Evolutionary conservation across 345 rosid species (phyloP), one percentile per base, ranked within the genome.

Genomic region (Hirschfeldia incana): DNA sequence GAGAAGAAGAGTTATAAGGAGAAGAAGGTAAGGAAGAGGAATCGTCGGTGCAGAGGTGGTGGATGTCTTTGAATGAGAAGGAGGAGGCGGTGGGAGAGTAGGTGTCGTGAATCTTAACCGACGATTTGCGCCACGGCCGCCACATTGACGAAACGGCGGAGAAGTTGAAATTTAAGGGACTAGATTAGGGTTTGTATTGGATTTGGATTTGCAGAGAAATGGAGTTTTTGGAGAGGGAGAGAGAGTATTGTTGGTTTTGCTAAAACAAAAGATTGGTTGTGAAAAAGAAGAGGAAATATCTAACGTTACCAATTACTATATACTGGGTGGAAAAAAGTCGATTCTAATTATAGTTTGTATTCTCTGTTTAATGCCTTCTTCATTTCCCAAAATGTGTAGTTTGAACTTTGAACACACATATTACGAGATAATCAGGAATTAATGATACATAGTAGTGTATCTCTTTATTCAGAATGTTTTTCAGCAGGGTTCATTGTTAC

Each of bases 81-180:
- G 88, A 86, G 75, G 87, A 83, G 2, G 39, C 55, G 42, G 85
- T 30, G 21, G 85, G 79, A 33, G 84, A 70, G 16, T 70, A 74
- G 0, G 80, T 70, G 70, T 80, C 83, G 83, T 78, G 87, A 84
- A 85, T 80, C 78, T 80, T 82, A 39, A 85, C 85, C 63, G 89
- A 74, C 63, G 98, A 79, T 86, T 88, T 88, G 33, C 82, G 82
- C 91, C 94, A 84, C 87, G 87, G 88, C 85, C 91, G 90, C 98
- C 98, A 94, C 98, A 94, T 94, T 83, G 88, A 84, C 76, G 87
- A 65, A 44, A 68, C 36, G 68, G 68, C 67, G 77, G 65, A 60
- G 58, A 60, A 53, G 21, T 32, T 58, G 6, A 13, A 4, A 53
- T 13, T 32, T 6, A 12, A 55, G 28, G 29, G 12, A 36, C 26